Conservation (phyloP, 192 early-diverging fungal species). For the Umbelopsis sp. region DNA sequence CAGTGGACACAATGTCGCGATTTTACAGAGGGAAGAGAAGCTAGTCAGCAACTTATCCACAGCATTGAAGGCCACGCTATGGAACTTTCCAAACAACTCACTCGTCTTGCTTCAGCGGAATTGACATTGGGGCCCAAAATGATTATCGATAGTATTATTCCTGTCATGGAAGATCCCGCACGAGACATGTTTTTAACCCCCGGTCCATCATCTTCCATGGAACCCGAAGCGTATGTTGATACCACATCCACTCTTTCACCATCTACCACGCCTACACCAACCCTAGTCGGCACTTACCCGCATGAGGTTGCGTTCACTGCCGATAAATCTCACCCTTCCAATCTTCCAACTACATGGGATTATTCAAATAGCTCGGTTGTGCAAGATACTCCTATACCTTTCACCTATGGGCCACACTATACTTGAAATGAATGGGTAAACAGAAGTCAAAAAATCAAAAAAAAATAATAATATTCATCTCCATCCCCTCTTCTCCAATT, state of each 20-base stretch:
- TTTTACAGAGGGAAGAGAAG: conserved; percentile 66
- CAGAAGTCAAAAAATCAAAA: too few species aligned
- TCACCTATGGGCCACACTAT: conserved; percentile 4
- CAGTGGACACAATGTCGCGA: conserved; percentile 63
- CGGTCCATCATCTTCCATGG: conserved; percentile 13
- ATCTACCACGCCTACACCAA: conserved; percentile 33
- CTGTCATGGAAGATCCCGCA: conserved; percentile 16
- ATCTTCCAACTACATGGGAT: not conserved
- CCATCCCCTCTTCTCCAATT: not conserved
- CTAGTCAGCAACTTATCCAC: conserved; percentile 47
- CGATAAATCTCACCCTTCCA: not conserved
- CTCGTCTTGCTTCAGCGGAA: conserved; percentile 14
- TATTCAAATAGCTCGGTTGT: not conserved
- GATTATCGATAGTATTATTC: conserved; percentile 11
- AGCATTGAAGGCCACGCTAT: conserved; percentile 45
- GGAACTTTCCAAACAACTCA: conserved; percentile 20
- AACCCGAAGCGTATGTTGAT: conserved; percentile 20
- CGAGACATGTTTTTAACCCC: conserved; percentile 6
- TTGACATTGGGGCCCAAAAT: conserved; percentile 23
- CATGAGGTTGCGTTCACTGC: not conserved
- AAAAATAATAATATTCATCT: too few species aligned
- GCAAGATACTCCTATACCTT: conserved; percentile 4
- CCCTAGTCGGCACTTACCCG: not conserved
- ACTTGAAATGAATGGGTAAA: not conserved
- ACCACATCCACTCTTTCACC: conserved; percentile 29